These are phyloP conservation scores for Omphalotus guepiniiformis DNA, from an alignment of 768 basidiomycete genomes.

Conservation along the genomic window DNA sequence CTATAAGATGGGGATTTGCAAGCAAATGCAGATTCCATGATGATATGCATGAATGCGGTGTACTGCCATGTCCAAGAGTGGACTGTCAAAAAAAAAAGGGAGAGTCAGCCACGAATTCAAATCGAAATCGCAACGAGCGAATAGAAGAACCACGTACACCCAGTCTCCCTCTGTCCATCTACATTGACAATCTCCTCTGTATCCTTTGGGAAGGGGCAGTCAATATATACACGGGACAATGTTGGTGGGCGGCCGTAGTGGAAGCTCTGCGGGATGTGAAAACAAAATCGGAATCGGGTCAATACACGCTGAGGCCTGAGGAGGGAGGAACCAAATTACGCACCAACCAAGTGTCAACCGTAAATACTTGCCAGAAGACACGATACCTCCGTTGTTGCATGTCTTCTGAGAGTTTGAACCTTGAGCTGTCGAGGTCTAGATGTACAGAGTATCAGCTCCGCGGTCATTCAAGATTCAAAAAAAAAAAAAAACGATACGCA, in stretches of 20 bases:
- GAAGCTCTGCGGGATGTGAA: slow-evolving; percentile 43
- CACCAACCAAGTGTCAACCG: slow-evolving; percentile 60
- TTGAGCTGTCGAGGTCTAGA: slow-evolving; percentile 54
- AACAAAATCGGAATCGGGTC: neutral
- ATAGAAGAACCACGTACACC: slow-evolving; percentile 32
- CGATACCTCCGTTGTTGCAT: slow-evolving; percentile 44
- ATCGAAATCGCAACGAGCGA: neutral
- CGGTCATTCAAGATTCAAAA: too few species aligned
- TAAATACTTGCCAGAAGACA: slow-evolving; percentile 69
- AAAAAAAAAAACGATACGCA: slow-evolving; percentile 25
- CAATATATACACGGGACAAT: slow-evolving; percentile 48
- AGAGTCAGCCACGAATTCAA: neutral
- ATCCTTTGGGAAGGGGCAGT: slow-evolving; percentile 51
- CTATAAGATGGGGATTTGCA: slow-evolving; percentile 48
- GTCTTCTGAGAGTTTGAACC: slow-evolving; percentile 53
- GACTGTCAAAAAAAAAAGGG: slow-evolving; percentile 29
- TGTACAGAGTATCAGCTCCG: too few species aligned
- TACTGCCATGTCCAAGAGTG: slow-evolving; percentile 55
- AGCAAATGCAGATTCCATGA: slow-evolving; percentile 49
- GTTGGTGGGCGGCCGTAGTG: slow-evolving; percentile 56
- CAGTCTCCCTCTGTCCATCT: slow-evolving; percentile 32
- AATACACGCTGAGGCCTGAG: neutral
- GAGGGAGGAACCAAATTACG: slow-evolving; percentile 9
- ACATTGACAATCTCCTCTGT: slow-evolving; percentile 27
- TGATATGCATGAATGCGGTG: slow-evolving; percentile 44